Conservation (phyloP, 1,284 basidiomycete species). For the Neolentinus lepideus region DNA sequence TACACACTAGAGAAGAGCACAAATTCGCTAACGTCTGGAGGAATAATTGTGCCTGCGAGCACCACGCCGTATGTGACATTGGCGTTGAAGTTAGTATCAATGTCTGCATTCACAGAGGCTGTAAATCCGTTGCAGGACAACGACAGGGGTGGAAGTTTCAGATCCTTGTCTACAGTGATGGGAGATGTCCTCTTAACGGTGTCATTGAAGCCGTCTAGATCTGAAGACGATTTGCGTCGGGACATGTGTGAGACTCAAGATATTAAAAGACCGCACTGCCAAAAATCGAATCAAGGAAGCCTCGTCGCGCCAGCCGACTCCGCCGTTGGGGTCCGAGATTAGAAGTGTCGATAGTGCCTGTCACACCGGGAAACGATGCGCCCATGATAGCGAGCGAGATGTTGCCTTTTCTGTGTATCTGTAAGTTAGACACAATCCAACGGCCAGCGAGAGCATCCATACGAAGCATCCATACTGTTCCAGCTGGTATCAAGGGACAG, state of each 20-base stretch:
- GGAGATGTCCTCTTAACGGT: slow-evolving; percentile 22
- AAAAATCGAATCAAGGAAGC: neutral
- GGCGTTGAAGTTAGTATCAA: slow-evolving; percentile 29
- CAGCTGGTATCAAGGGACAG: slow-evolving; percentile 38
- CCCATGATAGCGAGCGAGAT: slow-evolving; percentile 34
- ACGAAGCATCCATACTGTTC: slow-evolving; percentile 22
- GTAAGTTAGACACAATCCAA: too few relatives aligned
- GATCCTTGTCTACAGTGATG: slow-evolving; percentile 25
- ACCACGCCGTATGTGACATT: slow-evolving; percentile 31
- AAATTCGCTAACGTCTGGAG: slow-evolving; percentile 28
- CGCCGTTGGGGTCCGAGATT: neutral
- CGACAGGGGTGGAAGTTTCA: slow-evolving; percentile 33
- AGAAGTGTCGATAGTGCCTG: slow-evolving; percentile 21
- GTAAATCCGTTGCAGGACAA: slow-evolving; percentile 30
- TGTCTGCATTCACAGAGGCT: slow-evolving; percentile 30
- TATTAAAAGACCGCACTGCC: neutral
- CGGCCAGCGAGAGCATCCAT: slow-evolving; percentile 8
- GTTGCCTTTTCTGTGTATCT: slow-evolving; percentile 19
- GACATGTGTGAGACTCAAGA: neutral
- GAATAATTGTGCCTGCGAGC: slow-evolving; percentile 34
- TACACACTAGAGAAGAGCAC: slow-evolving; percentile 21
- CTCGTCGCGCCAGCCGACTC: slow-evolving; percentile 7
- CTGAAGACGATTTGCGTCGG: neutral
- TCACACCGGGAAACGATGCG: slow-evolving; percentile 30
- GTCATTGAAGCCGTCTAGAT: slow-evolving; percentile 15